Base-by-base conservation (phyloP, 2,329 filamentous ascomycete genomes). In the Fusarium tuaranense region DNA sequence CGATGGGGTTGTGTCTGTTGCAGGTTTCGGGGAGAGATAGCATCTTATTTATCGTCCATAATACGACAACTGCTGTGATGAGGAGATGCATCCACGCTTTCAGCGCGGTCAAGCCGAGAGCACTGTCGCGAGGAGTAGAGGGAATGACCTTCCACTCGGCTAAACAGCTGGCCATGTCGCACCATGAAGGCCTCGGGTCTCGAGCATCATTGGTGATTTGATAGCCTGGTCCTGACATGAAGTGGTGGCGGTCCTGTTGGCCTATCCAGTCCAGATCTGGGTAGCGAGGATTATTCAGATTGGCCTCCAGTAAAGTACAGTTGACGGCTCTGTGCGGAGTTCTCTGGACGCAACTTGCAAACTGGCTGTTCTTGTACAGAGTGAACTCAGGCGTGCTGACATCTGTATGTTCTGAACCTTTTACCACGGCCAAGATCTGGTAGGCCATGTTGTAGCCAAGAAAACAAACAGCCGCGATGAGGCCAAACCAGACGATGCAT, bases 191-290 rank as follows among this genome's bases (percentile, higher is more conserved):
- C 27, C 27, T 57, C 12, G 27, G 27, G 18, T 57, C 51, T 57
- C 27, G 51, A 34, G 51, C 51, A 57, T 57, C 27, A 36, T 57
- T 57, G 25, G 51, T 57, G 51, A 57, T 57, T 57, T 57, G 51
- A 57, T 57, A 57, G 25, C 30, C 27, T n/a, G 51, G 51, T 6
- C 51, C 51, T 57, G 51, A 57, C 51, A 57, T 57, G 27, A 32
- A 57, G 27, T 57, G 51, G 25, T 18, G 25, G 25, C 7, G 51
- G 51, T 57, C 25, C 8, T 2, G 27, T n/a, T 34, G 51, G 5
- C 51, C 51, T 20, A 57, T 34, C 51, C 51, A 57, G 30, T 34
- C 51, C 9, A 57, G 30, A 57, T 57, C 14, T 57, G 51, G 27
- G 51, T 57, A 57, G 7, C 51, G 27, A n/a, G 12, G 30, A 5